Base-by-base conservation (phyloP, 805 yeast species). In the Wickerhamomyces silvicola region DNA sequence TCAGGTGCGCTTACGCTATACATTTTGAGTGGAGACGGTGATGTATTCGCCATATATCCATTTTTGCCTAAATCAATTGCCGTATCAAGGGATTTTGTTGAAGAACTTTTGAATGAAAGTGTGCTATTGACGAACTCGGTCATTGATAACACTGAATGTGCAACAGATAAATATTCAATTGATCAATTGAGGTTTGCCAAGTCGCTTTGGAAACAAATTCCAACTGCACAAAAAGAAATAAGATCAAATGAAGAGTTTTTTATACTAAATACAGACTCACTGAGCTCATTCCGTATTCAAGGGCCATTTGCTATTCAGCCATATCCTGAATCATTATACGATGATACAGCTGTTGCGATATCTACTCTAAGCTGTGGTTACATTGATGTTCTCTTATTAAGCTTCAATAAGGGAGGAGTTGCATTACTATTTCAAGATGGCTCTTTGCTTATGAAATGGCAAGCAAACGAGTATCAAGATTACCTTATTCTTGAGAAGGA, bases 1-100 rank as follows among this genome's bases (percentile, higher is more conserved):
- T 20, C 43, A 5, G 79, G 78, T 10, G 63, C 66, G 3, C 45
- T 80, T 31, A 67, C 82, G 0, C 54, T 81, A 14, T 75, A 70
- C 44, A 48, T 78, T 7, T 44, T 75, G 32, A 68, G 68, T 8
- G 48, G 57, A 8, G 81, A 75, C 32, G 76, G 80, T 10, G 83
- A 81, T 40, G 38, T 82, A 2, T 78, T 68, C 45, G 60, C 70
- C 2, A 56, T 81, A 4, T 74, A 69, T 40, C 92, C 92, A n/a
- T 78, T 78, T 49, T 45, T 72, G 14, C 85, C 88, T 0, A 38
- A 50, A 2, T 52, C 60, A 17, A 43, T 75, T 18, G 51, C 64
- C 1, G 60, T 66, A n/a, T 31, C 65, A 1, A 39, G 50, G 22
- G 37, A 45, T 2, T 54, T 59, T 43, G 32, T 62, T 5, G 54